Base-by-base conservation (phyloP, 2,329 filamentous ascomycete species). In the Exophiala alcalophila region DNA sequence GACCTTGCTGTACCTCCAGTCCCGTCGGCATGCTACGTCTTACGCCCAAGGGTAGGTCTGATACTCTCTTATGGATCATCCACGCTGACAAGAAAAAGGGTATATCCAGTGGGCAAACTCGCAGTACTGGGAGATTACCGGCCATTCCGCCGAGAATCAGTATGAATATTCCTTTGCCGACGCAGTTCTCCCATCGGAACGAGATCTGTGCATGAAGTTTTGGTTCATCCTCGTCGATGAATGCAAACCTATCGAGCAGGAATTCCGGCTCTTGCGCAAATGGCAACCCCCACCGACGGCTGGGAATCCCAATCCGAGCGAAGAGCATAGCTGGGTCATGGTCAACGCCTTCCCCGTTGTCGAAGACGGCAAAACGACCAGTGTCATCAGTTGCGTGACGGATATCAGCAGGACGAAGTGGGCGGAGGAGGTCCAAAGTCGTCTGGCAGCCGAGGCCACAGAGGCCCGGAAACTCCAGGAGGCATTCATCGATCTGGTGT, bases 401-500 rank as follows among this genome's bases (percentile, higher is more conserved):
- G 32, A 62, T 12, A 65, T 65, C 8, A 56, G 58, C 7, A 48
- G 54, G 6, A 33, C 46, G 5, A 54, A 57, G 24, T 56, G 49
- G 49, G 40, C 53, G 9, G 48, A 54, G 37, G 33, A 41, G 16
- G 29, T 53, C 5, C 41, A 76, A 78, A 54, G 68, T 78, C 14
- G 75, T 12, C 23, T 42, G 9, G 44, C 45, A n/a, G 18, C 27
- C 14, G 49, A 47, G 30, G 53, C 47, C 4, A 53, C 44, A 25
- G 42, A 49, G 31, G 48, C 49, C 26, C 45, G 51, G 23, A 48
- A 43, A 23, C 36, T 46, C 57, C 86, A 91, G 58, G 84, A 89
- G 54, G 85, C 84, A 50, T 89, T 89, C 56, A 86, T 89, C 56
- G 84, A 87, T 61, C 86, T 87, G 53, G 77, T 72, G 4, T 71